A percentile compares a stretch with the other conserved stretches of the same genome.
phyloP scores from a whole-genome alignment of 495 filamentous ascomycete genomes.

The Pseudoneurospora amorphoporcata region DNA sequence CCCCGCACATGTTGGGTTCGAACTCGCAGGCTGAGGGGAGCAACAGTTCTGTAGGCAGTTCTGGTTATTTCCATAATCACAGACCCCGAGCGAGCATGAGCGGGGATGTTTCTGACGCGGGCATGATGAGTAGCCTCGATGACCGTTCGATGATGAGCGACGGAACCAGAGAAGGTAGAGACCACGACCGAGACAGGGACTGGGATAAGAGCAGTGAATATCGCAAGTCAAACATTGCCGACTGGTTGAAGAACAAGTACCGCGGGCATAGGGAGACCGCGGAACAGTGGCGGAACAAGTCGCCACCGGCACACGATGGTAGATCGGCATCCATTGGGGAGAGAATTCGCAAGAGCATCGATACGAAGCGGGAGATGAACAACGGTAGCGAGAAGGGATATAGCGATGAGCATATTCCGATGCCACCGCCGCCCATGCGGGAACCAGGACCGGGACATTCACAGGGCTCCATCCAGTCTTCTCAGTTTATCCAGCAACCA shows the following conservation, averaged over 20 bases:
- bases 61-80: slow-evolving; percentile 12
- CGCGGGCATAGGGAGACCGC: slow-evolving; percentile 62
- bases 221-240: slow-evolving; percentile 56
- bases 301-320: slow-evolving; percentile 21
- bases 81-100: slow-evolving; percentile 45
- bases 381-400: neutral
- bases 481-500: neutral
- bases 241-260: slow-evolving; percentile 78
- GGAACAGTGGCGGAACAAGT: slow-evolving; percentile 45
- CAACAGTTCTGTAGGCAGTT: slow-evolving; percentile 57
- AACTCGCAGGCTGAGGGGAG: slow-evolving; percentile 59
- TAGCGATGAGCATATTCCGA: neutral
- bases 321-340: slow-evolving; percentile 13
- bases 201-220: slow-evolving; percentile 43
- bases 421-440: neutral
- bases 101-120: slow-evolving; percentile 41
- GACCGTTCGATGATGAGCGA: slow-evolving; percentile 15
- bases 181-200: slow-evolving; percentile 17
- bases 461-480: neutral
- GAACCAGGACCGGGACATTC: neutral
- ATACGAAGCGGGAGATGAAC: slow-evolving; percentile 21
- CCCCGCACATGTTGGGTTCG: slow-evolving; percentile 44
- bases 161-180: neutral
- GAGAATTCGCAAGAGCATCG: slow-evolving; percentile 30
- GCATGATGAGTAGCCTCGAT: slow-evolving; percentile 24